Conservation (phyloP, 495 filamentous ascomycete species). For the Pyrenula massariospora region DNA sequence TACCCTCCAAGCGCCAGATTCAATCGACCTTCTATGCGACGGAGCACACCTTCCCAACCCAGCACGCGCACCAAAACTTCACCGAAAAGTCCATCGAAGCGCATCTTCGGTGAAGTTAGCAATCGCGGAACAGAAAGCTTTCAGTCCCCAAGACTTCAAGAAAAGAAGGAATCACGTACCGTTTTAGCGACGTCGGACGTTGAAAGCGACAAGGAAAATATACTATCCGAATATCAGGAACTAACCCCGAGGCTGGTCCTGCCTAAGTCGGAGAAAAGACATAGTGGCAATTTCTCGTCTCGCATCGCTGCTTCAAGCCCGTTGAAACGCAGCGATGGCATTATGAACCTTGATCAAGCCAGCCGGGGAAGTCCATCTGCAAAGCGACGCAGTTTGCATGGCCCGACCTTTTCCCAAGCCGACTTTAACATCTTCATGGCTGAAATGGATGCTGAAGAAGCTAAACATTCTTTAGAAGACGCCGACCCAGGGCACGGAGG, state of each 20-base stretch:
- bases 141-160: neutral
- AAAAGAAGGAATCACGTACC: neutral
- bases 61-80: constrained; percentile 43
- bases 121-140: constrained; percentile 31
- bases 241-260: neutral
- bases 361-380: constrained; percentile 71
- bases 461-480: neutral
- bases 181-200: neutral
- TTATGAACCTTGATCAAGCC: constrained; percentile 72
- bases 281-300: constrained; percentile 30
- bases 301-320: constrained; percentile 63
- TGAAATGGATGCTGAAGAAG: constrained; percentile 11
- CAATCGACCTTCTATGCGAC: constrained; percentile 32
- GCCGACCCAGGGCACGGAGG: neutral
- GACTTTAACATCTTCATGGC: constrained; percentile 62
- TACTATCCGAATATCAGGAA: neutral
- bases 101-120: constrained; percentile 55
- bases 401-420: constrained; percentile 36
- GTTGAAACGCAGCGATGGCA: constrained; percentile 81
- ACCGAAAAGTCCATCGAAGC: constrained; percentile 65
- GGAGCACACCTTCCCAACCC: constrained; percentile 31
- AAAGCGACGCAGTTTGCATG: constrained; percentile 77
- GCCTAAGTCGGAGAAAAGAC: constrained; percentile 23
- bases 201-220: neutral
- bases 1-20: constrained; percentile 40